phyloP scores from a whole-genome alignment of 73 alveolate genomes.

The Uronychia setigera region DNA sequence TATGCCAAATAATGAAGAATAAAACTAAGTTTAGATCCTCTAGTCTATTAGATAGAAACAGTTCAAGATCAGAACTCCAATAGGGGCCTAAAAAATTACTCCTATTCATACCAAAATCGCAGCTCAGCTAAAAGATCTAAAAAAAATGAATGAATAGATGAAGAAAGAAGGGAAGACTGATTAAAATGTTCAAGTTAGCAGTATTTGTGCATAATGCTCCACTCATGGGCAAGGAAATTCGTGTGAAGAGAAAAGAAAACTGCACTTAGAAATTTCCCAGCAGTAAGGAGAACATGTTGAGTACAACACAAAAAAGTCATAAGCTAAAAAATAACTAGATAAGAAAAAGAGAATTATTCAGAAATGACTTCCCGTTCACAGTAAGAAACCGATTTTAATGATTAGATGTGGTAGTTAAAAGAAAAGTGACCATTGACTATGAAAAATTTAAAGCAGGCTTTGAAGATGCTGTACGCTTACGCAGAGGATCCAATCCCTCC shows the following conservation, averaged over 20 bases:
- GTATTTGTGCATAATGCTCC: too few relatives aligned
- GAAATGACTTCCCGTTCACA: not conserved
- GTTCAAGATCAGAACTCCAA: too few relatives aligned
- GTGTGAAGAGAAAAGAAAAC: too few relatives aligned
- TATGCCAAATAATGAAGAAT: too few relatives aligned
- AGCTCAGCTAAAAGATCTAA: not conserved
- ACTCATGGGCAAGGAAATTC: too few relatives aligned
- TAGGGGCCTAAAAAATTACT: not conserved
- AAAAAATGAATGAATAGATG: not conserved
- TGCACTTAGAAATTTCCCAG: too few relatives aligned
- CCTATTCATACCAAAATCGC: not conserved
- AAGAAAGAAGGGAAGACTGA: not conserved
- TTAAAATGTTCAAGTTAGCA: too few relatives aligned
- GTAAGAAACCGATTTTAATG: not conserved
- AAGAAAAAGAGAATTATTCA: not conserved
- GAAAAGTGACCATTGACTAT: not conserved
- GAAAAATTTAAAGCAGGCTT: not conserved
- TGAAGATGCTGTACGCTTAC: not conserved
- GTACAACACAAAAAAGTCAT: too few relatives aligned
- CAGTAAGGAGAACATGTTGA: too few relatives aligned
- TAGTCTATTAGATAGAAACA: too few relatives aligned
- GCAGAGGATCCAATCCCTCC: not conserved
- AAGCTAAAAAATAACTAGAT: not conserved
- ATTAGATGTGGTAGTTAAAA: not conserved
- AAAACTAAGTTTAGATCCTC: too few relatives aligned